Conservation (phyloP, 495 filamentous ascomycete genomes). For the Articulospora tetracladia region DNA sequence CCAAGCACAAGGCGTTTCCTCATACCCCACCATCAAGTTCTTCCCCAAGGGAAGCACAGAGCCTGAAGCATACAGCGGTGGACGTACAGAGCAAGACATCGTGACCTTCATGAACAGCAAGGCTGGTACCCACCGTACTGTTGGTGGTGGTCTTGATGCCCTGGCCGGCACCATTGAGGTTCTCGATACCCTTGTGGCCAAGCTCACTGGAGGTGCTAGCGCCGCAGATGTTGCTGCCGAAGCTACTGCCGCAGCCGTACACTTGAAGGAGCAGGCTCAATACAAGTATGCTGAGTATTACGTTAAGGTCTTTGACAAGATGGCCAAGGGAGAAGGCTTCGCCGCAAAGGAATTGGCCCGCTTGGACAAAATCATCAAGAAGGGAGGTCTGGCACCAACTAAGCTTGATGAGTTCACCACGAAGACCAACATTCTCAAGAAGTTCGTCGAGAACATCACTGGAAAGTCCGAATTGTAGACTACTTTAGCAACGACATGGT, state of each 20-base stretch:
- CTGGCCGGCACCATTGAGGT: conserved; percentile 77
- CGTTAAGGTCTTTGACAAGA: conserved; percentile 81
- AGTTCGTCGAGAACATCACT: conserved; percentile 49
- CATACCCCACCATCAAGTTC: conserved; percentile 97
- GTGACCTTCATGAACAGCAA: conserved; percentile 83
- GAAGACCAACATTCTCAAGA: conserved; percentile 83
- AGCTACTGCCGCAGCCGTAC: conserved; percentile 63
- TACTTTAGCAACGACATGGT: neutral
- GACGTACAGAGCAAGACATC: conserved; percentile 73
- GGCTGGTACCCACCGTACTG: conserved; percentile 79
- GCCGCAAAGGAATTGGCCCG: conserved; percentile 82
- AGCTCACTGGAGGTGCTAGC: conserved; percentile 57
- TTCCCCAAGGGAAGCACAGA: conserved; percentile 86
- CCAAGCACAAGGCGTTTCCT: conserved; percentile 69
- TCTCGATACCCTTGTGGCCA: conserved; percentile 69
- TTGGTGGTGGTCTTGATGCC: conserved; percentile 76
- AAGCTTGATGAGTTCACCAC: conserved; percentile 87
- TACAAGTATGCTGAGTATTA: conserved; percentile 91
- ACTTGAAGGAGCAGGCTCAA: conserved; percentile 54
- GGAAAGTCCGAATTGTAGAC: conserved; percentile 26
- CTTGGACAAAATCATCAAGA: conserved; percentile 73
- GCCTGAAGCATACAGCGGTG: conserved; percentile 67
- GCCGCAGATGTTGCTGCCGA: conserved; percentile 58
- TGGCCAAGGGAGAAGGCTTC: conserved; percentile 69
- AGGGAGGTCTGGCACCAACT: conserved; percentile 78